A percentile compares a stretch with the other conserved stretches of the same genome.
Conservation (phyloP, 1,284 basidiomycete species). For the Marasmius sp. region DNA sequence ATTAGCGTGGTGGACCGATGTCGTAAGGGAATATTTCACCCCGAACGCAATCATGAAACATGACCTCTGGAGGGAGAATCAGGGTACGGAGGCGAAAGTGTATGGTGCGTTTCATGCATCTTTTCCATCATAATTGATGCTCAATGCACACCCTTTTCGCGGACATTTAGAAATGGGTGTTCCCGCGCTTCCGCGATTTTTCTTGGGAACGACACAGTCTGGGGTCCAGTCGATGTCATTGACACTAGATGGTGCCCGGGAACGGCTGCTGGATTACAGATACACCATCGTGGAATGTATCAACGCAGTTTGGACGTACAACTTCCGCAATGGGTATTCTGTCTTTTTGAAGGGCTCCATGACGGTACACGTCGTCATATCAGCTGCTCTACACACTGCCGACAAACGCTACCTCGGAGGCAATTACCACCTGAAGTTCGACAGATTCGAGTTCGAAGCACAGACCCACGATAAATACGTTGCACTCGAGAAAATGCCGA, state of each 20-base stretch:
- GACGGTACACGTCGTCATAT: conserved; percentile 56
- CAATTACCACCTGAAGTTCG: conserved; percentile 48
- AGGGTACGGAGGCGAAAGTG: conserved; percentile 72
- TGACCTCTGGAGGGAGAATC: conserved; percentile 79
- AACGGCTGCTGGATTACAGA: conserved; percentile 47
- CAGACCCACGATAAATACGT: no score
- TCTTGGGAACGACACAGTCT: conserved; percentile 76
- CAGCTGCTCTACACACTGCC: conserved; percentile 26
- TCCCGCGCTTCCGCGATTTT: conserved; percentile 77
- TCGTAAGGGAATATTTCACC: conserved; percentile 67
- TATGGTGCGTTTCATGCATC: conserved; percentile 57
- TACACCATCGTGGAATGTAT: conserved; percentile 67
- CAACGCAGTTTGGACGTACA: conserved; percentile 73
- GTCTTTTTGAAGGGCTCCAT: conserved; percentile 72
- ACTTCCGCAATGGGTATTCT: conserved; percentile 71
- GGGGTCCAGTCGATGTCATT: conserved; percentile 78
- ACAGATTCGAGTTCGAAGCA: no score
- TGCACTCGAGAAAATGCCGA: no score
- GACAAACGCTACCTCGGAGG: conserved; percentile 10
- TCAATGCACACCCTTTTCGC: neutral
- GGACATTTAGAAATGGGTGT: conserved; percentile 65
- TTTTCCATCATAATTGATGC: neutral
- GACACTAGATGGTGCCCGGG: conserved; percentile 70
- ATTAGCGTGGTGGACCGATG: conserved; percentile 59
- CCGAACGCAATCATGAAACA: conserved; percentile 67